Evolutionary conservation across 768 basidiomycete genomes (phyloP), one percentile per base, ranked within the genome.

Genomic region (Termitomyces sp.): DNA sequence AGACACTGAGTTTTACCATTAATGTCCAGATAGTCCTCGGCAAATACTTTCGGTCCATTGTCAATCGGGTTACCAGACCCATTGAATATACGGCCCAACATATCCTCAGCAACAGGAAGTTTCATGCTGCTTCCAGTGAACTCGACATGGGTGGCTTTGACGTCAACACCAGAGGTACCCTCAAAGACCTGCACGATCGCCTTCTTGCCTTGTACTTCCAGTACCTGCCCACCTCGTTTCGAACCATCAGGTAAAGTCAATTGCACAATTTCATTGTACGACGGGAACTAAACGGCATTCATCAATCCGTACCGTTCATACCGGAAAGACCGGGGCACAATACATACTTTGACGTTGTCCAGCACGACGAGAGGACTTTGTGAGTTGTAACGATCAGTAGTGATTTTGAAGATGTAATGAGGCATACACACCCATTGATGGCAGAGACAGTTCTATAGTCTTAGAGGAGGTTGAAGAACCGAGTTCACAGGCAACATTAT

Each of bases 171-270:
- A 10, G 94, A 83, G 2, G 97, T 99, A 50, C 97, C 97, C 71
- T 99, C 97, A 64, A 99, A 99, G 58, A 99, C 96, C 70, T 99
- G 97, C 19, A 99, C 96, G 65, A 99, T 93, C 41, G 97, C 97
- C 69, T 98, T 98, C 80, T 95, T 97, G 53, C 97, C 97, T 68
- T 92, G 88, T 40, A 99, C 94, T 71, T 99, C 97, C 47, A 99
- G 84, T 11, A 98, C 96, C 71, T 98, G 97, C 28, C 97, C 97
- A 17, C 94, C 94, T 62, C 97, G 89, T 67, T 87, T 90, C 28
- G 93, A 80, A 14, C 97, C 97, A 70, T 99, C 96, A 9, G 96
- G 94, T 37, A 99, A 79, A 12, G 95, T 97, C 61, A 98, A 77
- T 65, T 90, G 85, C 26, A 98, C 96, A 66, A 98, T 98, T 78